These are phyloP conservation scores for Lanmaoa rubissima DNA, from an alignment of 768 basidiomycete species.

Conservation along the genomic window DNA sequence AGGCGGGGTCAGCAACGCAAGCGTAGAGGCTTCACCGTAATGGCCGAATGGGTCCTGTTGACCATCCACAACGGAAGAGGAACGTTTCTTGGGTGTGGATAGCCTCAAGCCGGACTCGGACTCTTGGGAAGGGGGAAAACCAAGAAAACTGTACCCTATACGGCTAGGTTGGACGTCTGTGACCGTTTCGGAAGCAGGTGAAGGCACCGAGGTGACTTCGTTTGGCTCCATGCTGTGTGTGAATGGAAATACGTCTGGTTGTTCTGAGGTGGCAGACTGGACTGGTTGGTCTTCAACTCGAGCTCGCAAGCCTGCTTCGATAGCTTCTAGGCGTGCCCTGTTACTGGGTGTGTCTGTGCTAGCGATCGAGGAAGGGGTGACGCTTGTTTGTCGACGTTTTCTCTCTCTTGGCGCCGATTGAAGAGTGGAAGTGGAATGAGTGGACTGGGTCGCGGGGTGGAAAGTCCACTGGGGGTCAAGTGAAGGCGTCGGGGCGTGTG, in stretches of 20 bases:
- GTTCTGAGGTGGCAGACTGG: not conserved
- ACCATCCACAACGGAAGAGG: not conserved
- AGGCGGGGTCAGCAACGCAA: slow-evolving; percentile 24
- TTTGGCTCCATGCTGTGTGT: slow-evolving; percentile 4
- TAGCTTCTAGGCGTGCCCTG: slow-evolving; percentile 5
- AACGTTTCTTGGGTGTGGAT: slow-evolving; percentile 17
- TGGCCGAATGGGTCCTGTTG: not conserved
- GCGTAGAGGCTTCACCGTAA: not conserved
- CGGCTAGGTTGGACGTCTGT: not conserved
- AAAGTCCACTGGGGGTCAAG: not conserved
- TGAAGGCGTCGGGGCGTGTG: not conserved
- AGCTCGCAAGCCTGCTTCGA: slow-evolving; percentile 13
- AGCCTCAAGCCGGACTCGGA: slow-evolving; percentile 1
- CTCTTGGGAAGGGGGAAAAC: slow-evolving; percentile 12
- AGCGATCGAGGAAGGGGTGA: not conserved
- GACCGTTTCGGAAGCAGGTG: not conserved
- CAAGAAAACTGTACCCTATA: slow-evolving; percentile 21
- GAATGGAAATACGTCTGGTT: slow-evolving; percentile 15
- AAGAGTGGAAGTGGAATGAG: not conserved
- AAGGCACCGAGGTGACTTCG: not conserved
- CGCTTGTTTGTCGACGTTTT: not conserved
- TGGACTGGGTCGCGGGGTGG: slow-evolving; percentile 3
- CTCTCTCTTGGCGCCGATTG: slow-evolving; percentile 9
- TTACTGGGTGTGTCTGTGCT: not conserved
- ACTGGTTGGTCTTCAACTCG: not conserved